Base-by-base conservation (phyloP, 2,329 filamentous ascomycete genomes). In the Emmonsiellopsis sp. region DNA sequence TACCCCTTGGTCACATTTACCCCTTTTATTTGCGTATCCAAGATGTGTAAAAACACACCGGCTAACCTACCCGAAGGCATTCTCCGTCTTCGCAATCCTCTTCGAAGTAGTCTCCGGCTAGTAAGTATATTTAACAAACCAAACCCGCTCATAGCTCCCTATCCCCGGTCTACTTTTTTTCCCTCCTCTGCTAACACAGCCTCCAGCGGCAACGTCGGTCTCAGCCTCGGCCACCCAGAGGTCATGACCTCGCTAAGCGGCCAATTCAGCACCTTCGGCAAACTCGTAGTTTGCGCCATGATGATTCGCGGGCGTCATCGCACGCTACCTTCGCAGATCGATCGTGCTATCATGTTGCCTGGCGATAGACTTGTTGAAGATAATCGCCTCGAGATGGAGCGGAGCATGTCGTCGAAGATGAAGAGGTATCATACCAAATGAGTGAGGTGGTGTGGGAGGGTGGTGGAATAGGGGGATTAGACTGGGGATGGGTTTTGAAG, bases 291-390 rank as follows among this genome's bases (percentile, higher is more conserved):
- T 16, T 79, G 76, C 57, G 73, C 72, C 2, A 75, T 81, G 50
- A 81, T 81, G 79, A 64, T 81, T 30, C 65, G 79, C 53, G 79
- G 79, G 1, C 63, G 79, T 38, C 79, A 82, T 67, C 67, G 79
- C 43, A 78, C 77, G 10, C 61, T 82, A 57, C 79, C 79, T 0
- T 76, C 79, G 35, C 74, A 76, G 46, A 76, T 82, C 57, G 79
- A 82, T 62, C 66, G 71, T 32, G 71, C 71, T 20, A 26, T 49
- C 5, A 49, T 73, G 63, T 54, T 73, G 42, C 71, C 71, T 0
- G 67, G 60, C 56, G 70, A 73, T 35, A 65, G 62, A 13, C 62
- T 71, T 38, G 68, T 66, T 53, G 71, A 73, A 53, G 71, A 72
- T 51, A 69, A 72, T 60, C 68, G 67, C 11, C 2, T 30, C 11